These are phyloP conservation scores for Arachis stenosperma DNA, from an alignment of 306 rosid genomes.

Conservation along the genomic window DNA sequence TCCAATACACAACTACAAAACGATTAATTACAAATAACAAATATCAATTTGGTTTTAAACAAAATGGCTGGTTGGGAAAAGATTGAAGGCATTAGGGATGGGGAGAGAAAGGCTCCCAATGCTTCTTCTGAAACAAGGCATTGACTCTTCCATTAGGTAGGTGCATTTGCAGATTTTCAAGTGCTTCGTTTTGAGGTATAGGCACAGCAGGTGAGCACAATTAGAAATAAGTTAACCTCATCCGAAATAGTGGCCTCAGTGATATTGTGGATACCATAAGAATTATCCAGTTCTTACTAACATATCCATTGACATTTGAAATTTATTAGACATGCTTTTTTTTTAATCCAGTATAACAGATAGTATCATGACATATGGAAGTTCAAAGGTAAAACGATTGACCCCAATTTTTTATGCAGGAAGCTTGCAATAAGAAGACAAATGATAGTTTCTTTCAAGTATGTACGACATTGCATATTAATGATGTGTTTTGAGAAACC, in stretches of 20 bases:
- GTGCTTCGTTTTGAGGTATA: no score
- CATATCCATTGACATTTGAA: neutral
- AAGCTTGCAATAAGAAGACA: neutral
- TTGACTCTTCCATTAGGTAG: no score
- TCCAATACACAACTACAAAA: neutral
- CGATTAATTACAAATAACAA: slow-evolving; percentile 11
- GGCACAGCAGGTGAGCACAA: no score
- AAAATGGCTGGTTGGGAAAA: slow-evolving; percentile 6
- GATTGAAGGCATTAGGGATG: no score
- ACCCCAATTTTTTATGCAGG: neutral
- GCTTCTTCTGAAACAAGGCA: no score
- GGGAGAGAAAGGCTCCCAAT: no score
- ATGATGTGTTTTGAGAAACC: neutral
- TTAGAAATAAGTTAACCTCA: no score
- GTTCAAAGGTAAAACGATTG: neutral
- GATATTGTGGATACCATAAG: neutral
- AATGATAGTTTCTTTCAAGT: neutral
- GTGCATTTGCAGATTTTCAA: no score
- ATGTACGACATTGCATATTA: neutral
- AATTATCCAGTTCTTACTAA: neutral
- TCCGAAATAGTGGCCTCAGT: no score
- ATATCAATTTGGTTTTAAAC: slow-evolving; percentile 8
- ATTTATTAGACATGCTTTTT: no score
- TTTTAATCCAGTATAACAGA: neutral
- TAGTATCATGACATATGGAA: neutral